Base-by-base conservation (phyloP, 1,139 yeast genomes). In the Candida sojae region DNA sequence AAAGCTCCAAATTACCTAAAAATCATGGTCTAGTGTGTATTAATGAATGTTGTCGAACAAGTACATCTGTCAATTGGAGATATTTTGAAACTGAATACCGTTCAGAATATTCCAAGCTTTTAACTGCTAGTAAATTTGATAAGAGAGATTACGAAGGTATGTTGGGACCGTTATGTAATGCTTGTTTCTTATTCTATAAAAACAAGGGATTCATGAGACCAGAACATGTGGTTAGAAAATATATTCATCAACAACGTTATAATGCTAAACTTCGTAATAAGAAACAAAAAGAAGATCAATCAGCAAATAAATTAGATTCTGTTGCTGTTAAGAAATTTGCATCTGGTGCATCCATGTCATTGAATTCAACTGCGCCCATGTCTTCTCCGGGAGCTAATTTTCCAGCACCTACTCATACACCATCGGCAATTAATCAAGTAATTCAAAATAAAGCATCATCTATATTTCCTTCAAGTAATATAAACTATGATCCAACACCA, bases 171-270 rank as follows among this genome's bases (percentile, higher is more conserved):
- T 63, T 77, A 47, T 77, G 82, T 58, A 76, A 77, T 57, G 80
- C 80, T 2, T 77, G 82, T 54, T 75, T 72, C 54, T 62, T 76
- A 31, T 77, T 77, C 53, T 70, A 76, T 50, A 64, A 80, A 48
- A 72, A 70, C 52, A 74, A 75, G 56, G 81, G 80, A n/a, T 76
- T 75, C 56, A 75, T 77, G 79, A 67, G 80, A 57, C 81, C 81
- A 2, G 76, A 71, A 53, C 71, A 70, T 25, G 80, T 76, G 42
- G 80, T 75, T 8, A 71, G 74, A 53, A 75, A 75, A 56, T 75
- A 76, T 56, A 62, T 73, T 51, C 78, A 75, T 53, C 80, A 75
- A 54, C 79, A 75, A 56, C 61, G 69, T 46, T 75, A 75, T 52
- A 74, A 72, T 57, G 56, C 62, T 44, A 68, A 67, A 38, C 33